Conservation (phyloP, 768 basidiomycete genomes). For the Grammothele lineata region DNA sequence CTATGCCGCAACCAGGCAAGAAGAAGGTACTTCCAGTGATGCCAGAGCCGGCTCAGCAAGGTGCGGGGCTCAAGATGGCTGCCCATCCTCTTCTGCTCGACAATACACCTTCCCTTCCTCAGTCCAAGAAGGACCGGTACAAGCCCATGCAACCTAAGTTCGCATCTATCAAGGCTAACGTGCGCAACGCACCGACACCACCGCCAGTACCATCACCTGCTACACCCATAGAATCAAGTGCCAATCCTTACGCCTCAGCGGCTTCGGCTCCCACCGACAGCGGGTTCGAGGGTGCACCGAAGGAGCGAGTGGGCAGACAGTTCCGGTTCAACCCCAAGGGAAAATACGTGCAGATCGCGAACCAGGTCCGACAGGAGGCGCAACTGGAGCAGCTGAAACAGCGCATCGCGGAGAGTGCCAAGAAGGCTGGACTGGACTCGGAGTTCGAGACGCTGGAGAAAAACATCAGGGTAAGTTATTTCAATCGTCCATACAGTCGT, state of each 20-base stretch:
- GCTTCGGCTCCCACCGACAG: constrained; percentile 46
- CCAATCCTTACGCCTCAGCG: constrained; percentile 77
- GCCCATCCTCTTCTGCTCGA: constrained; percentile 86
- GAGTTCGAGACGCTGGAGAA: constrained; percentile 91
- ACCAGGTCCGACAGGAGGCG: constrained; percentile 66
- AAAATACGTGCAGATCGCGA: constrained; percentile 75
- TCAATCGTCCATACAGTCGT: background rate
- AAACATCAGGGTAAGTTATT: constrained; percentile 66
- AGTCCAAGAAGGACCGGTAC: constrained; percentile 87
- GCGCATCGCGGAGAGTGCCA: constrained; percentile 87
- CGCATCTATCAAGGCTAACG: constrained; percentile 89
- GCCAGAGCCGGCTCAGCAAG: constrained; percentile 67
- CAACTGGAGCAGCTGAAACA: constrained; percentile 90
- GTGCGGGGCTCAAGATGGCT: constrained; percentile 84
- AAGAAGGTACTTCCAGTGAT: constrained; percentile 39
- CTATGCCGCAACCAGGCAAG: constrained; percentile 51
- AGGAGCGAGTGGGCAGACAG: constrained; percentile 60
- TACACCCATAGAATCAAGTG: constrained; percentile 35
- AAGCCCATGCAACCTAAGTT: constrained; percentile 99
- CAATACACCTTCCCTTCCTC: constrained; percentile 49
- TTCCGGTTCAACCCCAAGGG: constrained; percentile 93
- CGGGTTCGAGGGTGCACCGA: constrained; percentile 70
- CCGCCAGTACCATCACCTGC: constrained; percentile 38
- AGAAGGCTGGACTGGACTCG: constrained; percentile 91
- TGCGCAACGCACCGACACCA: constrained; percentile 68